Percentiles rank a stretch among this genome's conserved stretches.
Evolutionary conservation across 2,329 filamentous ascomycete species (phyloP).

Genomic region (Cercospora sojina): DNA sequence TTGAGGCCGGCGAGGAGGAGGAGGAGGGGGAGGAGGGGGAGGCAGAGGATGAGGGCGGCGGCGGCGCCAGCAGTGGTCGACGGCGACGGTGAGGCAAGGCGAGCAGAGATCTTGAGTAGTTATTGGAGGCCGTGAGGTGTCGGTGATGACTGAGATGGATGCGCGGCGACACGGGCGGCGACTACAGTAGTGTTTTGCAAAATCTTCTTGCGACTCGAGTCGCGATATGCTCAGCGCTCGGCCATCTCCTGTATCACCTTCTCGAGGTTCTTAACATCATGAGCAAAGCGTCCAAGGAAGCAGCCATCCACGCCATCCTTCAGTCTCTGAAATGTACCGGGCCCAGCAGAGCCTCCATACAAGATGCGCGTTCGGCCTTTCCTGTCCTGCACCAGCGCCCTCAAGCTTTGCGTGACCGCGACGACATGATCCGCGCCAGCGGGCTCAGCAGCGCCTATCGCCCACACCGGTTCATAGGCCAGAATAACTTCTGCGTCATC

Average conservation of each 20-base stretch:
- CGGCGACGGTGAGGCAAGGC: not conserved
- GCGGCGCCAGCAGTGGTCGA: not conserved
- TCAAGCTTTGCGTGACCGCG: conserved; percentile 65
- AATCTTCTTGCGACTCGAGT: not conserved
- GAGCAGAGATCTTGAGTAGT: not conserved
- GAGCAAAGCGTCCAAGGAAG: conserved; percentile 78
- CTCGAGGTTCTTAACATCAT: conserved; percentile 69
- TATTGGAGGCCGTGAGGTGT: not conserved
- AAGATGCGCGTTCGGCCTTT: conserved; percentile 65
- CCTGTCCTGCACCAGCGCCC: conserved; percentile 54
- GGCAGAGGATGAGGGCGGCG: not conserved
- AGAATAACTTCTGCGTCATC: conserved; percentile 68
- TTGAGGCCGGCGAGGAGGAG: not conserved
- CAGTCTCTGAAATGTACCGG: conserved; percentile 69
- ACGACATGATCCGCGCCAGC: conserved; percentile 72
- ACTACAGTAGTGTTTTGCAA: not conserved
- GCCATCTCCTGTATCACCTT: conserved; percentile 69
- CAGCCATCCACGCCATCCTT: conserved; percentile 72
- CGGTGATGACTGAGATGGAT: not conserved
- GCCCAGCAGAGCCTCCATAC: conserved; percentile 81
- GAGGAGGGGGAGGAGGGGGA: not conserved
- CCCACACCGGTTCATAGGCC: conserved; percentile 88
- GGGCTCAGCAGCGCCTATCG: conserved; percentile 72
- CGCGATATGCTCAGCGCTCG: conserved; percentile 3
- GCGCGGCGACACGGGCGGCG: not conserved